These are phyloP conservation scores for Capsicum chinense DNA, from an alignment of 257 asterid species.

Conservation along the genomic window DNA sequence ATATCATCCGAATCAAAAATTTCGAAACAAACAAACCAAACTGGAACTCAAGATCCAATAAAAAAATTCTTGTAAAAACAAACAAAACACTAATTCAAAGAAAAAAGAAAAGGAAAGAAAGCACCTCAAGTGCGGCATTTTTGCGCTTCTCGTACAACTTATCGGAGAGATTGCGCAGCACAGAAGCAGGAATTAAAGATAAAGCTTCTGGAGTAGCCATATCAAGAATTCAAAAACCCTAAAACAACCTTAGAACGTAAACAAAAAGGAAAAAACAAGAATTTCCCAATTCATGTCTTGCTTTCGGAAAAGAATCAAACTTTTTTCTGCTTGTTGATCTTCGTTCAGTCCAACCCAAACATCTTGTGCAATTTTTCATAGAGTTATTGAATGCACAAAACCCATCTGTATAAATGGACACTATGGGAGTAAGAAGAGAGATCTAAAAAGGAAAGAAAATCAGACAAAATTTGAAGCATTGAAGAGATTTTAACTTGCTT, in stretches of 20 bases:
- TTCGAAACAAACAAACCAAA: neutral
- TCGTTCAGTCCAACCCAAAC: neutral
- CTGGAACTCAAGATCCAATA: neutral
- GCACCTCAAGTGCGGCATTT: slow-evolving; percentile 97
- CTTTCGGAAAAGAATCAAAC: neutral
- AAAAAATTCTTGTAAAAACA: neutral
- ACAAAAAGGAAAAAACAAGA: neutral
- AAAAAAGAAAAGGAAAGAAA: neutral
- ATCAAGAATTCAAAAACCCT: slow-evolving; percentile 48
- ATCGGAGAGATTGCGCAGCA: slow-evolving; percentile 91
- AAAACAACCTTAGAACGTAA: slow-evolving; percentile 28
- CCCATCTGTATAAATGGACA: neutral
- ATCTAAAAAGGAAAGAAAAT: neutral
- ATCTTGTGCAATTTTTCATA: neutral
- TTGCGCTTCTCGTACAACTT: slow-evolving; percentile 97
- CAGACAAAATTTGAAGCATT: neutral
- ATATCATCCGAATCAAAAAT: slow-evolving; percentile 5
- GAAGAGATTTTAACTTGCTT: neutral
- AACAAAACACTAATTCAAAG: neutral
- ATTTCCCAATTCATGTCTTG: neutral
- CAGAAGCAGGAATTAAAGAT: slow-evolving; percentile 80
- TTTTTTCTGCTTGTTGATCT: neutral
- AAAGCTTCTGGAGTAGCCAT: slow-evolving; percentile 61
- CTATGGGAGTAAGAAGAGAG: neutral
- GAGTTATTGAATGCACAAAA: neutral